Base-by-base conservation (phyloP, 257 asterid genomes). In the Forsythia suspensa region DNA sequence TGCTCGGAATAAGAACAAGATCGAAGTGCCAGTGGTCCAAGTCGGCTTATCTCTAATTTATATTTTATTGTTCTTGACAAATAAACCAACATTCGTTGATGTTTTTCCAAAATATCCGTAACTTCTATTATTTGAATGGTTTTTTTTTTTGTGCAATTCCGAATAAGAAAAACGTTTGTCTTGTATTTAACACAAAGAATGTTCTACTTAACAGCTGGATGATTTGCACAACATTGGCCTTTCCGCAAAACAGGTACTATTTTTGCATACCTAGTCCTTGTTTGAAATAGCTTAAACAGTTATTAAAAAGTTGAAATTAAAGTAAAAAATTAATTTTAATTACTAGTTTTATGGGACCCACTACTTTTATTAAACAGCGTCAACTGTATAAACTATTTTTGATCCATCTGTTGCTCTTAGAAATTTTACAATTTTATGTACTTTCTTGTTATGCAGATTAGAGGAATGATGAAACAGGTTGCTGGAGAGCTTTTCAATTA, bases 161-260 rank as follows among this genome's bases (percentile, higher is more conserved):
- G 2, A 48, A 48, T 13, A 7, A 7, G 20, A 48, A 13, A 6
- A 0, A 48, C 12, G 20, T 13, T 48, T 48, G 59, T 15, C 20
- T 51, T 59, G 55, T 69, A 2, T 71, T 34, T 51, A 21, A 52
- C 40, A 20, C 6, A 20, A 39, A 9, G 1, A 8, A 13, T 72
- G 1, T 71, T 79, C 52, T 80, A 12, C 63, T 78, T 70, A 73
- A 36, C 92, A 94, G 98, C 94, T 91, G 80, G 95, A 92, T 75
- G 97, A 92, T 86, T 82, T 94, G 87, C 86, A 86, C 55, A 88
- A 86, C 36, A 92, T 94, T 63, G 98, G 98, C 37, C 91, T 94
- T 71, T 94, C 97, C 16, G 89, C 78, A 41, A 94, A 92, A 57
- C 97, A 94, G 94, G 98, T 91, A 83, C 21, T n/a, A 39, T 42